These are phyloP conservation scores for Cyberlindnera suaveolens DNA, from an alignment of 805 yeast species.

Conservation along the genomic window DNA sequence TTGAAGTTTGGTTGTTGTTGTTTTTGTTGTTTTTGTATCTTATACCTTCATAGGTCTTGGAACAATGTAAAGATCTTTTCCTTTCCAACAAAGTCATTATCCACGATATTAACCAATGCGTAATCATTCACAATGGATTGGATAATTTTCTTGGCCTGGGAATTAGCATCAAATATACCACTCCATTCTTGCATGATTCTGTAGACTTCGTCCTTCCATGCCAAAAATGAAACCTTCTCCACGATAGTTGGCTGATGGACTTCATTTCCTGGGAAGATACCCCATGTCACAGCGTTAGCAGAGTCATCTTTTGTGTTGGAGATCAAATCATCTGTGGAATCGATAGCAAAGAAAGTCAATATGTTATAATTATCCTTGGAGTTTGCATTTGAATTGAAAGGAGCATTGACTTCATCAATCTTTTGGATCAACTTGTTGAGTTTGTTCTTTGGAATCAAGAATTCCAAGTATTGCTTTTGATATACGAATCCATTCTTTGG, in stretches of 20 bases:
- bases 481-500: constrained; percentile 89
- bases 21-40: too few species aligned
- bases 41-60: constrained; percentile 19
- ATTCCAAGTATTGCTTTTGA: constrained; percentile 90
- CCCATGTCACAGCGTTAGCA: constrained; percentile 97
- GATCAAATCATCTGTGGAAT: constrained; percentile 44
- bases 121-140: constrained; percentile 47
- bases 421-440: constrained; percentile 32
- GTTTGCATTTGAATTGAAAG: constrained; percentile 17
- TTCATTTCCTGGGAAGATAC: constrained; percentile 94
- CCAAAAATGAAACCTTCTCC: constrained; percentile 83
- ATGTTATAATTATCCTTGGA: constrained; percentile 35
- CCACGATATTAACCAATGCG: constrained; percentile 81
- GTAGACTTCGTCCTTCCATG: constrained; percentile 96
- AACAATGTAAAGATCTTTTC: constrained; percentile 53
- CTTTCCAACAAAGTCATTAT: constrained; percentile 68
- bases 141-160: constrained; percentile 31
- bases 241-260: constrained; percentile 94
- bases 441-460: constrained; percentile 57
- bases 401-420: constrained; percentile 41
- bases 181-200: constrained; percentile 80
- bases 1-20: too few species aligned
- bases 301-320: constrained; percentile 66
- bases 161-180: constrained; percentile 36
- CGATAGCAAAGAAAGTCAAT: constrained; percentile 76